Evolutionary conservation across 148 eudicot species (phyloP).

Genomic region (Tetragonia tetragonoides): DNA sequence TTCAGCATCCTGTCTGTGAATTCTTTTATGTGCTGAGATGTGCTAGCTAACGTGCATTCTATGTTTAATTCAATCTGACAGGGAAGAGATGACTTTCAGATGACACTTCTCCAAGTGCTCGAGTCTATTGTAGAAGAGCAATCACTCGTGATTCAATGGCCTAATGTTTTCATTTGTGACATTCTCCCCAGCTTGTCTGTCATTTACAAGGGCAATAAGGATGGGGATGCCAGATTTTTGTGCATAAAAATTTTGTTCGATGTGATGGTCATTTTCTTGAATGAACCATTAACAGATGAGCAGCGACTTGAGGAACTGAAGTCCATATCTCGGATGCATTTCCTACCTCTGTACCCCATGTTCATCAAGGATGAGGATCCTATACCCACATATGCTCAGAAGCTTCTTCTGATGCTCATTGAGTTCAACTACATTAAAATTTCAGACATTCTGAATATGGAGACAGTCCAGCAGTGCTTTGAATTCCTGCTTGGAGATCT

Average conservation of each 20-base stretch:
- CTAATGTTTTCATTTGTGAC: constrained; percentile 49
- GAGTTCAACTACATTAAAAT: constrained; percentile 73
- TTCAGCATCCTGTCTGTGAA: no score
- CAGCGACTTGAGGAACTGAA: constrained; percentile 51
- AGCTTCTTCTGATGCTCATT: constrained; percentile 87
- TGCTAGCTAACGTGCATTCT: background rate
- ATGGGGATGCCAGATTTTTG: constrained; percentile 89
- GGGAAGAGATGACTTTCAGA: constrained; percentile 97
- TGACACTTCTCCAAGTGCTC: constrained; percentile 74
- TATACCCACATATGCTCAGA: constrained; percentile 89
- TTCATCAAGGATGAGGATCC: constrained; percentile 95
- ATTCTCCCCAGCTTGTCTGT: constrained; percentile 82
- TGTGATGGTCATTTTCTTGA: constrained; percentile 65
- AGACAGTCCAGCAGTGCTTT: constrained; percentile 78
- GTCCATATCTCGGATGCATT: constrained; percentile 55
- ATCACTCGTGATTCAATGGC: constrained; percentile 46
- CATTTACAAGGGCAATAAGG: constrained; percentile 89
- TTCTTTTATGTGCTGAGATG: background rate
- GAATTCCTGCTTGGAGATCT: constrained; percentile 87
- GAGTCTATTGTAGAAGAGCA: constrained; percentile 77
- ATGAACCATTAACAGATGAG: constrained; percentile 47
- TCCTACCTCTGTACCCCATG: constrained; percentile 83
- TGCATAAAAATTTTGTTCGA: constrained; percentile 92
- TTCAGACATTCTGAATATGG: constrained; percentile 66
- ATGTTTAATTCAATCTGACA: constrained; percentile 34